These are phyloP conservation scores for Reticulascus tulasneorum DNA, from an alignment of 2,329 filamentous ascomycete genomes.

Conservation along the genomic window DNA sequence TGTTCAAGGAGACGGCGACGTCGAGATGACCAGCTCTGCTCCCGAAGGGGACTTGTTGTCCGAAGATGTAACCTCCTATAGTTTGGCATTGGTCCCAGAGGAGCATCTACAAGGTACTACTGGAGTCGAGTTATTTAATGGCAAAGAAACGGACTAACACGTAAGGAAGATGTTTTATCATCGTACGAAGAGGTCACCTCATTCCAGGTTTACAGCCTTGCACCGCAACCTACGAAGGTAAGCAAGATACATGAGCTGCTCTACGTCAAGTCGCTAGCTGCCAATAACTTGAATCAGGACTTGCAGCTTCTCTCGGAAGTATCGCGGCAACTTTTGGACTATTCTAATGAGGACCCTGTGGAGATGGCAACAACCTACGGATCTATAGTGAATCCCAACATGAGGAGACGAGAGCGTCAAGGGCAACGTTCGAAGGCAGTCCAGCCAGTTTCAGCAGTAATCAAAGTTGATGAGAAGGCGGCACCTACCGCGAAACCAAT, in stretches of 20 bases:
- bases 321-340: constrained; percentile 56
- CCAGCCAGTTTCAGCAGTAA: constrained; percentile 19
- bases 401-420: constrained; percentile 47
- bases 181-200: constrained; percentile 70
- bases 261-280: neutral
- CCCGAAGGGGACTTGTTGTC: constrained; percentile 47
- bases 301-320: constrained; percentile 69
- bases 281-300: too few species aligned
- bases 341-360: constrained; percentile 57
- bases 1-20: constrained; percentile 52
- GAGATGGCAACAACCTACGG: constrained; percentile 62
- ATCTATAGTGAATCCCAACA: constrained; percentile 68
- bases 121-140: neutral
- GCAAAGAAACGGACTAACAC: constrained; percentile 7
- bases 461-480: constrained; percentile 26
- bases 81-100: constrained; percentile 66
- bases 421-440: constrained; percentile 21
- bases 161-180: constrained; percentile 55
- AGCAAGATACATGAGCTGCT: neutral
- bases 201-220: constrained; percentile 84
- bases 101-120: constrained; percentile 63
- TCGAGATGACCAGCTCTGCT: constrained; percentile 66
- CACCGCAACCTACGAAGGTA: constrained; percentile 64
- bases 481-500: constrained; percentile 18
- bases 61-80: constrained; percentile 50